Base-by-base conservation (phyloP, 164 flowering plant genomes). In the Dillenia suffruticosa region DNA sequence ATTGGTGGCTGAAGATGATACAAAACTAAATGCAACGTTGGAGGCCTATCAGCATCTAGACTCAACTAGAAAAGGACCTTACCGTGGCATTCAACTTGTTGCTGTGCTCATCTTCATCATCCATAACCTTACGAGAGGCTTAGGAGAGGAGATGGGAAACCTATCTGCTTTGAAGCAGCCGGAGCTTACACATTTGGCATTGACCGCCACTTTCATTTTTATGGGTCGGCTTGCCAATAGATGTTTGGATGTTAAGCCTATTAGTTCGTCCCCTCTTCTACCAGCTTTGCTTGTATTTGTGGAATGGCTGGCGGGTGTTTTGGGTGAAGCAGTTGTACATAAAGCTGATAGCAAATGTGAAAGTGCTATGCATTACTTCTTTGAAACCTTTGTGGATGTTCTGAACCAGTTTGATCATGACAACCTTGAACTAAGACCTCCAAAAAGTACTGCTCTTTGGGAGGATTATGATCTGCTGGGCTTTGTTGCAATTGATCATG, bases 391-490 rank as follows among this genome's bases (percentile, higher is more conserved):
- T 45, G 76, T 73, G 56, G 74, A 74, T 44, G 83, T 88, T 51
- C 65, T 85, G 54, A 78, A 79, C 65, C 77, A 63, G 26, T 59
- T 88, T 46, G 68, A 70, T 48, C 59, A 51, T 50, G 47, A 45
- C 4, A 61, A 17, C 22, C 63, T 54, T 22, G 69, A 64, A 62
- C 32, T 57, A 19, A n/a, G 49, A 45, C 66, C 63, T 61, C 54
- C 58, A 9, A 66, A 57, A 16, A n/a, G 45, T 59, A 73, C 65
- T 71, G 82, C 85, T 53, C 76, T 92, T 1, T 92, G 97, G 97
- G 97, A 92, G 77, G 97, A 92, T 69, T 73, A 73, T 71, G 96
- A 89, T 63, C 65, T 89, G 66, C 69, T 70, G 49, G 93, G 94
- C 9, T 92, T 85, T 70, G 67, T 71, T 57, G 94, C 96, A 7